Evolutionary conservation across 805 yeast genomes (phyloP).

Genomic region (Wickerhamiella galacta): DNA sequence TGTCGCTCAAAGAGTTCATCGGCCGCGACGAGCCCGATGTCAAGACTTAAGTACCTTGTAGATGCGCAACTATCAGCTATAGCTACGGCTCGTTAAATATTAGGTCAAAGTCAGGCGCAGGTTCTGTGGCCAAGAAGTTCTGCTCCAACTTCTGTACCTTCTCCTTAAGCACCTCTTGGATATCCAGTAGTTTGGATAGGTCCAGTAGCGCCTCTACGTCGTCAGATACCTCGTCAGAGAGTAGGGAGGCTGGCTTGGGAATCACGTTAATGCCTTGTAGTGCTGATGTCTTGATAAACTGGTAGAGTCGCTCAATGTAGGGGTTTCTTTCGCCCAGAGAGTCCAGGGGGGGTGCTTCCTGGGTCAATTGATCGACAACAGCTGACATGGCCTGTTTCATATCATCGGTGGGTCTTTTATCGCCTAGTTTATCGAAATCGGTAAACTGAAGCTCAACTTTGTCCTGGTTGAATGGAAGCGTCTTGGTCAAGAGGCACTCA

Average conservation of each 20-base stretch:
- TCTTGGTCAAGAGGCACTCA: slow-evolving; percentile 6
- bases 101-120: slow-evolving; percentile 5
- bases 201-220: background rate
- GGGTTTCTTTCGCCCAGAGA: slow-evolving; percentile 3
- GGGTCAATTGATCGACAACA: slow-evolving; percentile 9
- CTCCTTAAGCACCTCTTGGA: slow-evolving; percentile 2
- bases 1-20: slow-evolving; percentile 53
- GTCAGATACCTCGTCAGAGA: background rate
- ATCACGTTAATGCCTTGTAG: background rate
- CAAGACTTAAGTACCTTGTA: slow-evolving; percentile 43
- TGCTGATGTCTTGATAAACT: slow-evolving; percentile 2
- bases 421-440: background rate
- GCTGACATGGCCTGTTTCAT: slow-evolving; percentile 8
- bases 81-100: background rate
- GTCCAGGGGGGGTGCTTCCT: slow-evolving; percentile 2
- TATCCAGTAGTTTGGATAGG: background rate
- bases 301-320: slow-evolving; percentile 1
- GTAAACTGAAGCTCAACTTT: slow-evolving; percentile 1
- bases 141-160: background rate
- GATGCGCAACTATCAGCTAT: background rate
- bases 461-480: slow-evolving; percentile 14
- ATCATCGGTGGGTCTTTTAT: slow-evolving; percentile 3
- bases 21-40: slow-evolving; percentile 85
- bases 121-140: slow-evolving; percentile 1
- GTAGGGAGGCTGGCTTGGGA: background rate